Conservation (phyloP, 2,329 filamentous ascomycete genomes). For the Boeremia exigua region DNA sequence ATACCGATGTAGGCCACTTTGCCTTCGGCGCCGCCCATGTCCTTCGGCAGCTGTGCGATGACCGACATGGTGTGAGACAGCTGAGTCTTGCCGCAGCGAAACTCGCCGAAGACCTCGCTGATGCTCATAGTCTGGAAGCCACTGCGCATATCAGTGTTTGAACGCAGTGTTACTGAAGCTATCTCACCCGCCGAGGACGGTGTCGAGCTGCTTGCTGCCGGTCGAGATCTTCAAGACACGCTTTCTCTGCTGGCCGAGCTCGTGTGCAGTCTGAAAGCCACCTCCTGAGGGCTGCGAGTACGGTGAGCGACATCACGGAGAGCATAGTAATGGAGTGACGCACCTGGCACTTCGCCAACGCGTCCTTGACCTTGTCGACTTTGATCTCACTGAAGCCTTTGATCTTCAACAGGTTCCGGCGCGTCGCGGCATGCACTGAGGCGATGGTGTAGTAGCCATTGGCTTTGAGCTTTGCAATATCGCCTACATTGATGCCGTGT, state of each 20-base stretch:
- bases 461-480: conserved; percentile 69
- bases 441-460: conserved; percentile 69
- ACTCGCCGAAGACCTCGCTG: conserved; percentile 68
- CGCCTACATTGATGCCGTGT: conserved; percentile 69
- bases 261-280: conserved; percentile 70
- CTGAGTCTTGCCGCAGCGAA: conserved; percentile 72
- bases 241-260: conserved; percentile 68
- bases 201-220: conserved; percentile 72
- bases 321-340: neutral
- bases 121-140: conserved; percentile 75
- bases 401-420: conserved; percentile 67
- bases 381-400: conserved; percentile 74
- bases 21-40: conserved; percentile 70
- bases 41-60: conserved; percentile 63
- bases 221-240: conserved; percentile 70
- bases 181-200: conserved; percentile 66
- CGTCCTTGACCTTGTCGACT: conserved; percentile 74
- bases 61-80: conserved; percentile 73
- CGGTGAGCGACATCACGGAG: conserved; percentile 18
- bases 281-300: conserved; percentile 59
- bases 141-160: conserved; percentile 45
- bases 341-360: conserved; percentile 66
- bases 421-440: conserved; percentile 65
- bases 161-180: neutral
- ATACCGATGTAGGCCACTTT: conserved; percentile 72